phyloP scores from a whole-genome alignment of 176 grass and related monocot genomes.

The Coix lacrymajobi region DNA sequence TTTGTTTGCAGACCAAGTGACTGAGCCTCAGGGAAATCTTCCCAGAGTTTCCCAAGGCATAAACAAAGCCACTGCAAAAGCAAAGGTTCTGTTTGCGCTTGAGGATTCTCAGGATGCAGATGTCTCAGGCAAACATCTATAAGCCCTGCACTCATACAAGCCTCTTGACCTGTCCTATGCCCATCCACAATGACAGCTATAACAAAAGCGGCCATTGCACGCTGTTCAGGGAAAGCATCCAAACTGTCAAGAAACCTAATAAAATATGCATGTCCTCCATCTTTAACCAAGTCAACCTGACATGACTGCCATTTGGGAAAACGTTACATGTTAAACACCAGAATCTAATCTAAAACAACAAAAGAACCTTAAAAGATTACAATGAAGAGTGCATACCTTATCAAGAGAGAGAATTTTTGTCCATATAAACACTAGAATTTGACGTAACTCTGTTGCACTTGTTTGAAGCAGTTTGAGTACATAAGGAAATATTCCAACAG shows the following conservation, averaged over 20 bases:
- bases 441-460: conserved; percentile 77
- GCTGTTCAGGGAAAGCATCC: conserved; percentile 91
- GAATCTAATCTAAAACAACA: conserved; percentile 1
- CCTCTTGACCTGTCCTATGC: conserved; percentile 78
- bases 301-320: conserved; percentile 63
- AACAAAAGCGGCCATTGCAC: conserved; percentile 95
- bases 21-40: conserved; percentile 90
- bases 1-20: conserved; percentile 60
- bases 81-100: conserved; percentile 67
- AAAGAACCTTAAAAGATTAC: neutral
- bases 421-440: conserved; percentile 99
- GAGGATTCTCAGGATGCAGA: conserved; percentile 55
- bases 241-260: conserved; percentile 91
- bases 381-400: conserved; percentile 47
- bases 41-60: conserved; percentile 96
- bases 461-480: conserved; percentile 97
- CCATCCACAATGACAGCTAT: conserved; percentile 94
- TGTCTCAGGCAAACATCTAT: conserved; percentile 91
- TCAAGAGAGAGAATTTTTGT: conserved; percentile 99
- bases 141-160: conserved; percentile 63
- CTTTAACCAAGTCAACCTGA: conserved; percentile 97
- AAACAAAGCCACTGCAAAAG: conserved; percentile 99
- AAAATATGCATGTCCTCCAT: conserved; percentile 90
- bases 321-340: neutral
- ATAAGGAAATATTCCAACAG: conserved; percentile 97